Percentiles rank a stretch among this genome's conserved stretches.
Evolutionary conservation across 345 rosid genomes (phyloP).

Genomic region (Eucalyptus dawsonii): DNA sequence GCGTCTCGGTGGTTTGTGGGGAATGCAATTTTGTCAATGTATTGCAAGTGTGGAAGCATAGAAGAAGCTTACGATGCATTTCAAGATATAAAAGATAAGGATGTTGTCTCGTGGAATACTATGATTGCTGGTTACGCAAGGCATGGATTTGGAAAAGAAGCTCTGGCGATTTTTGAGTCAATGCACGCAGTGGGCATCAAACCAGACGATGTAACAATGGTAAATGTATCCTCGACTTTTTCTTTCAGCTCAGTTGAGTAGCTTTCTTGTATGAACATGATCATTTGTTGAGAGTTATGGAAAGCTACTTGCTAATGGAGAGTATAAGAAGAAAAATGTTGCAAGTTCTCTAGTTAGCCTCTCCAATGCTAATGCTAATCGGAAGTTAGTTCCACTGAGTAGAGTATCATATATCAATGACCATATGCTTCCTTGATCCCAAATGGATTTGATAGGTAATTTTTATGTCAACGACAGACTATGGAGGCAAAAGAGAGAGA

Average conservation of each 20-base stretch:
- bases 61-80: slow-evolving; percentile 17
- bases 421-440: neutral
- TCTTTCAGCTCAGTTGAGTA: neutral
- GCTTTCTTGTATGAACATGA: neutral
- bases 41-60: slow-evolving; percentile 13
- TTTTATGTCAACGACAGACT: neutral
- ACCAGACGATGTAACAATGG: slow-evolving; percentile 15
- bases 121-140: slow-evolving; percentile 20
- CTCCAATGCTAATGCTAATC: neutral
- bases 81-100: slow-evolving; percentile 1
- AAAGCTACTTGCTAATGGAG: neutral
- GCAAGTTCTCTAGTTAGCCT: neutral
- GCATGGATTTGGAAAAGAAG: slow-evolving; percentile 9
- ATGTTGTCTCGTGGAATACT: slow-evolving; percentile 16
- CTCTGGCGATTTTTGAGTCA: slow-evolving; percentile 3
- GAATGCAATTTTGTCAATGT: slow-evolving; percentile 19
- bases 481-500: neutral
- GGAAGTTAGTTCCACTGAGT: neutral
- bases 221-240: neutral
- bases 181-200: slow-evolving; percentile 6
- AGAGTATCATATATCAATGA: neutral
- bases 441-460: neutral
- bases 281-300: neutral
- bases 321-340: neutral
- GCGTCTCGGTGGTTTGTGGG: slow-evolving; percentile 11